Base-by-base conservation (phyloP, 805 yeast species). In the Pichia nakasei region DNA sequence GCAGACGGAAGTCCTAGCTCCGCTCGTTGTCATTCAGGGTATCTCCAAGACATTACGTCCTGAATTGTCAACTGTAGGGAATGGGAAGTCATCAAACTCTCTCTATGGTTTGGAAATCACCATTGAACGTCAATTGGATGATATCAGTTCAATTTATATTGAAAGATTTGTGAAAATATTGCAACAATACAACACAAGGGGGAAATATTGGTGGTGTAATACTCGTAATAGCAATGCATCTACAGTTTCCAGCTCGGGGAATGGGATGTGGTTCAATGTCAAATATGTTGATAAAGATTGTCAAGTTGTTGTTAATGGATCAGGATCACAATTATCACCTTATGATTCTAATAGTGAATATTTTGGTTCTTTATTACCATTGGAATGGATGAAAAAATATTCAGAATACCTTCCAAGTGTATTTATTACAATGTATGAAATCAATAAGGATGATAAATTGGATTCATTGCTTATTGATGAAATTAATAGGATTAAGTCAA, bases 331-430 rank as follows among this genome's bases (percentile, higher is more conserved):
- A 9, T 38, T 66, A 8, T 75, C 80, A 0, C 80, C 81, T 2
- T 60, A 66, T 39, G 65, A 68, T 39, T 61, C 63, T n/a, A 35
- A 37, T 11, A 64, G 73, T 0, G 52, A 56, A 1, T 68, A 57
- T 48, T 73, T 75, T 1, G 60, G 67, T 31, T 68, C 70, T 0
- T 49, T 76, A 1, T 52, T 76, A 26, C 64, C 72, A 2, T 49
- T 55, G 1, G 61, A 71, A 22, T 80, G 85, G 86, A 46, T 78
- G 13, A 65, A 67, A 31, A 78, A 76, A 52, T 75, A 78, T 52
- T 60, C 63, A 22, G 61, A 66, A n/a, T 44, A 61, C 3, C 35
- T 65, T n/a, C 85, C 85, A 0, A 51, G 72, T 1, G 68, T 72
- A 0, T 67, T 70, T 35, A 59, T 79, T 2, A 55, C 72, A 2